phyloP scores from a whole-genome alignment of 176 grass and related monocot species.

The Raddia guianensis region DNA sequence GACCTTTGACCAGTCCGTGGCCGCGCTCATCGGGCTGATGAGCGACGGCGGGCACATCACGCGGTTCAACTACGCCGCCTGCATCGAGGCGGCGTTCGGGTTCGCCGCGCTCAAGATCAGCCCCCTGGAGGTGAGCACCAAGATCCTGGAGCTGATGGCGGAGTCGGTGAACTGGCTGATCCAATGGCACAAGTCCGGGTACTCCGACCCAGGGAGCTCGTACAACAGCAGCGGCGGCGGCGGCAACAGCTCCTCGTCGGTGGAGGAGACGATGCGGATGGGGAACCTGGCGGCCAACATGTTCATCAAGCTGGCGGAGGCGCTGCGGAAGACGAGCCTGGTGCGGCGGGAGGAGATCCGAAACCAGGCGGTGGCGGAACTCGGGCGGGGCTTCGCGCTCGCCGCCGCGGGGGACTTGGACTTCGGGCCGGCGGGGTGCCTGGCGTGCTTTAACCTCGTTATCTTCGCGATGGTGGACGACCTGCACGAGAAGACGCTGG shows the following conservation, averaged over 20 bases:
- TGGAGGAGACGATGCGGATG: slow-evolving; percentile 38
- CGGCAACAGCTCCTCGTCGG: slow-evolving; percentile 1
- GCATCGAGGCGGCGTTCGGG: slow-evolving; percentile 81
- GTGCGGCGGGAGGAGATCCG: slow-evolving; percentile 88
- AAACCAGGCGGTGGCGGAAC: slow-evolving; percentile 65
- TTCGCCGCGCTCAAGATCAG: slow-evolving; percentile 87
- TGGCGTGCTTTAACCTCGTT: slow-evolving; percentile 83
- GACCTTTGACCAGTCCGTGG: slow-evolving; percentile 85
- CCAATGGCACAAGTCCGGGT: slow-evolving; percentile 78
- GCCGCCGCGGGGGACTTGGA: slow-evolving; percentile 58
- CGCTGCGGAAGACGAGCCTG: slow-evolving; percentile 75
- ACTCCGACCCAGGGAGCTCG: slow-evolving; percentile 54
- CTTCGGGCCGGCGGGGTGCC: slow-evolving; percentile 53
- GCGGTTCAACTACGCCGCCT: slow-evolving; percentile 69
- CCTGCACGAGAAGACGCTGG: slow-evolving; percentile 89
- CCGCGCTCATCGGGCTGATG: slow-evolving; percentile 70
- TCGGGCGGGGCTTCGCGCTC: slow-evolving; percentile 53
- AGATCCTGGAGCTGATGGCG: slow-evolving; percentile 69
- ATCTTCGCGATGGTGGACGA: slow-evolving; percentile 93
- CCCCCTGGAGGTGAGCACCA: slow-evolving; percentile 78
- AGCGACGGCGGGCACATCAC: slow-evolving; percentile 52
- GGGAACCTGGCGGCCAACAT: slow-evolving; percentile 61
- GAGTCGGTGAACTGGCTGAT: slow-evolving; percentile 72
- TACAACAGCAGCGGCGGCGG: not conserved
- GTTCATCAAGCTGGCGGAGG: slow-evolving; percentile 86